These are phyloP conservation scores for Nissolia schottii DNA, from an alignment of 306 rosid species.

Conservation along the genomic window DNA sequence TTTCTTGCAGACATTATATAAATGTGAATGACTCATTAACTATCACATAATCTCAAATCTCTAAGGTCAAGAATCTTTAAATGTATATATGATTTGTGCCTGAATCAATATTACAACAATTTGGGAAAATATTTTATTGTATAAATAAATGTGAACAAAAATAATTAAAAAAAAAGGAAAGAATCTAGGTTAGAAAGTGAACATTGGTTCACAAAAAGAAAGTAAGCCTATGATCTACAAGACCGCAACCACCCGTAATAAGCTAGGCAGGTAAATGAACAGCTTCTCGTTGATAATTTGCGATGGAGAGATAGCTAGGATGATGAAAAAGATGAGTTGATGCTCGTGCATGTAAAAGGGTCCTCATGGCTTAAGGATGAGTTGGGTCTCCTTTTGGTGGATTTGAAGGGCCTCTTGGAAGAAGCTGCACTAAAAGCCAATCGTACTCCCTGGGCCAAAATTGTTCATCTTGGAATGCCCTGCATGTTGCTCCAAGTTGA, in stretches of 20 bases:
- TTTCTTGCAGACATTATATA: too few species aligned
- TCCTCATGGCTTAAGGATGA: not conserved
- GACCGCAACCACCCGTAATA: too few species aligned
- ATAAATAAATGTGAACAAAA: not conserved
- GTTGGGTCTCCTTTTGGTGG: slow-evolving; percentile 28
- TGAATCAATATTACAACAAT: not conserved
- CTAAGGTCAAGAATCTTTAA: too few species aligned
- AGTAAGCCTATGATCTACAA: too few species aligned
- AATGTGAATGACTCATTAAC: too few species aligned
- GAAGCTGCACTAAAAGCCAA: slow-evolving; percentile 32
- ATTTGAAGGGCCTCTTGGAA: slow-evolving; percentile 30
- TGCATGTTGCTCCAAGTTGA: slow-evolving; percentile 35
- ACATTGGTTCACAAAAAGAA: not conserved
- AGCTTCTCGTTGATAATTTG: not conserved
- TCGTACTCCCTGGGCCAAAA: slow-evolving; percentile 33
- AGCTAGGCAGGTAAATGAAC: not conserved
- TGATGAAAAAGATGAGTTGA: not conserved
- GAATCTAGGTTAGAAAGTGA: not conserved
- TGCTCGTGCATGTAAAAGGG: too few species aligned
- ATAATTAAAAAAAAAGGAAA: not conserved
- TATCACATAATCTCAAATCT: too few species aligned
- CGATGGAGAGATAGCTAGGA: not conserved
- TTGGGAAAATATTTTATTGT: not conserved
- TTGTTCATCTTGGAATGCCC: slow-evolving; percentile 37
- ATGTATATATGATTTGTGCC: not conserved